Base-by-base conservation (phyloP, 257 asterid species). In the Plantago major region DNA sequence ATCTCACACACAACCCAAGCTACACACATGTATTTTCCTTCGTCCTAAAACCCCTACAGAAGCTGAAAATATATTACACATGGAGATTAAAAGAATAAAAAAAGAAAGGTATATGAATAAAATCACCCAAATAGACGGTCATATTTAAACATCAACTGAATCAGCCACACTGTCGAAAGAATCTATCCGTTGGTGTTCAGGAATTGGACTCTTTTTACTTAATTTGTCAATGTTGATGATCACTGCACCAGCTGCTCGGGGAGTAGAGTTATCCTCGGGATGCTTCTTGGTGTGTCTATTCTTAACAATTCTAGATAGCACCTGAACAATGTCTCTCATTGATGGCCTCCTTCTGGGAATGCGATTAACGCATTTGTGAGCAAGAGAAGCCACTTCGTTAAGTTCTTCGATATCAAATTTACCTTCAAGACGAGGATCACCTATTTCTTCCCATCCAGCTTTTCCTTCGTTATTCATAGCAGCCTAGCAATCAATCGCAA, bases 391-490 rank as follows among this genome's bases (percentile, higher is more conserved):
- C 22, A 88, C 81, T 19, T 84, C 90, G 11, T 82, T 78, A 48
- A 91, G 83, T 69, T 91, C 95, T 74, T 71, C 79, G 16, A 74
- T 49, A 17, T 79, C 81, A 30, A 82, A 82, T 62, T 79, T 91
- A 64, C 95, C 94, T 46, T 88, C 83, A 10, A 91, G 92, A 56
- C 86, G 88, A 51, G 95, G 89, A 65, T 91, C 96, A 5, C 65
- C 87, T 28, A 91, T 78, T 73, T 91, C 98, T 64, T 88, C 98
- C 98, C 98, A 91, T 55, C 96, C 98, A 13, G 58, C 94, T 68
- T 84, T 86, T 42, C 79, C 98, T 45, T 88, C 96, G 0, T 80
- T 78, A 72, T 82, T 84, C 98, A 91, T 88, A 60, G 98, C 95
- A n/a, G 96, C 98, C 98, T 91, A 52, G 56, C 50, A 52, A 75